Base-by-base conservation (phyloP, 495 filamentous ascomycete species). In the Daldinia childiae region DNA sequence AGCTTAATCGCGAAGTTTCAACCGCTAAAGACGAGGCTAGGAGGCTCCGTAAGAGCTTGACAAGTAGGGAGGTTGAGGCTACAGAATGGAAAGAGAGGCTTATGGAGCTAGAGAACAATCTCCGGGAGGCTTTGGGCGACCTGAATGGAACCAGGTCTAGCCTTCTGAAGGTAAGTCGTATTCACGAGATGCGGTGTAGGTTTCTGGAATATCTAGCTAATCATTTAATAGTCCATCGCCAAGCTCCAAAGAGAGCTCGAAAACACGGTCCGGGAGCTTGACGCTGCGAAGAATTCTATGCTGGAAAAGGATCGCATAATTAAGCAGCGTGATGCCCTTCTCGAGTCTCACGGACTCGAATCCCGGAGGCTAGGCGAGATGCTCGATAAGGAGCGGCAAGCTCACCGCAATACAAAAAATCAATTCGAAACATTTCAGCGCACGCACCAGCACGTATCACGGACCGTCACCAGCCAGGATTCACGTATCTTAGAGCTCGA, bases 181-280 rank as follows among this genome's bases (percentile, higher is more conserved):
- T 19, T 48, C 24, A 26, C 19, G 7, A 58, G 6, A 11, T 14
- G 45, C 9, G 30, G 21, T n/a, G 26, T 50, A 1, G 17, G 30
- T 32, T 64, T 59, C 48, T 73, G 41, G 32, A 57, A 65, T 65
- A 72, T 54, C 77, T 75, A 60, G 12, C 74, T 66, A 69, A 77
- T 7, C 72, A 77, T 7, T 78, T 17, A 6, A 36, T 58, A 92
- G 87, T 93, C 90, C 59, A 92, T 98, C 75, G 88, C 89, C 68
- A 93, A 94, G 69, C 84, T 98, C 45, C 95, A 98, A 67, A 90
- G 89, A 66, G 92, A 97, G 56, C 89, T 98, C 24, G 94, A 97
- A 62, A 89, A 86, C 36, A 95, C 93, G 2, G 84, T 91, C 15
- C 85, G 91, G 41, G 92, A 97, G 64, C 88, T 98, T 55, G 92